Conservation (phyloP, 371 early-diverging fungal genomes). For the Amoeboaphelidium protococcarum region DNA sequence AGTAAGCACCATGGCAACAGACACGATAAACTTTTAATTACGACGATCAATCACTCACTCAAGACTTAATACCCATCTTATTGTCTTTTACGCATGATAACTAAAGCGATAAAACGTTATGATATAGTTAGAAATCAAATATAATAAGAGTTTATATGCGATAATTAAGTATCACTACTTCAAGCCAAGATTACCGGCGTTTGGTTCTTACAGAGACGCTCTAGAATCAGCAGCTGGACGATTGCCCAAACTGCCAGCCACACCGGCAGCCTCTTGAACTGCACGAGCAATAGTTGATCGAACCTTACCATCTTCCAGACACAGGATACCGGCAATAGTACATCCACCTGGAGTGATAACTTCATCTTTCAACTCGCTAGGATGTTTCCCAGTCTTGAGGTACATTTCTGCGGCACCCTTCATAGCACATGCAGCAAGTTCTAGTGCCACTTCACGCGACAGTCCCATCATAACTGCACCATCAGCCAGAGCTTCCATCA, state of each 20-base stretch:
- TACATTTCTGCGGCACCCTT: conserved; percentile 24
- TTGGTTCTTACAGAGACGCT: too few relatives aligned
- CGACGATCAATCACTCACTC: too few relatives aligned
- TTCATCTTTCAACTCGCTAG: conserved; percentile 21
- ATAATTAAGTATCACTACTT: too few relatives aligned
- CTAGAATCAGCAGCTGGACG: conserved; percentile 1
- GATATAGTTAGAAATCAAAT: too few relatives aligned
- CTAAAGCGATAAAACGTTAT: too few relatives aligned
- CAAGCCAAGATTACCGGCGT: too few relatives aligned
- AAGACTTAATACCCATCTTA: too few relatives aligned
- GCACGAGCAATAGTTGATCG: conserved; percentile 21
- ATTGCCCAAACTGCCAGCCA: conserved; percentile 18
- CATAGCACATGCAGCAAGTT: conserved; percentile 21
- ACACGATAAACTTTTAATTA: too few relatives aligned
- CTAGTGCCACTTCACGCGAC: conserved; percentile 19
- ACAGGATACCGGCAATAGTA: conserved; percentile 22
- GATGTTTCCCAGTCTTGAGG: conserved; percentile 18
- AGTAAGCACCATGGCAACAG: too few relatives aligned
- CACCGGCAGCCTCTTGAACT: conserved; percentile 21
- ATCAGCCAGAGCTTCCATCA: conserved; percentile 23
- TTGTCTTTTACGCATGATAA: too few relatives aligned
- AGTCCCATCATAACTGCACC: conserved; percentile 26
- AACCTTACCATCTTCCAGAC: conserved; percentile 25
- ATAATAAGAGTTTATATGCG: too few relatives aligned
- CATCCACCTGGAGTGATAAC: conserved; percentile 27